Evolutionary conservation across 2,329 filamentous ascomycete genomes (phyloP).

Genomic region (Didymellaceae sp.): DNA sequence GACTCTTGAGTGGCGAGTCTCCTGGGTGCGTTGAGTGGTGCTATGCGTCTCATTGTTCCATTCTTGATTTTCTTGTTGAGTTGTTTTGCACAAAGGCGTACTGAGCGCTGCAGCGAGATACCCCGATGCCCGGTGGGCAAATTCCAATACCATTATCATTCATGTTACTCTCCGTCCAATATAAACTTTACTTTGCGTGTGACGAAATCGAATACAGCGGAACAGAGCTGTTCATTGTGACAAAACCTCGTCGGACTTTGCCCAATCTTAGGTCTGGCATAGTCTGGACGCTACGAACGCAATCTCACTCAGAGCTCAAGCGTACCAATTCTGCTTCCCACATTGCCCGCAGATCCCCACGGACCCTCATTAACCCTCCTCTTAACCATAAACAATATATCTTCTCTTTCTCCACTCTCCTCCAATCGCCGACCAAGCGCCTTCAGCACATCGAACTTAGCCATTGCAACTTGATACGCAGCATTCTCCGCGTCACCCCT

Average conservation of each 20-base stretch:
- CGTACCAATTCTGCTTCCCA: constrained; percentile 55
- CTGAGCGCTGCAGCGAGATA: constrained; percentile 11
- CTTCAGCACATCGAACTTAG: constrained; percentile 64
- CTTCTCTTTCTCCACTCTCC: constrained; percentile 43
- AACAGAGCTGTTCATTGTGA: no score
- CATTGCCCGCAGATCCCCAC: constrained; percentile 50
- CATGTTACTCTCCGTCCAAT: no score
- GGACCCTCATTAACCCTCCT: constrained; percentile 52
- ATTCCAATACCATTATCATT: background rate
- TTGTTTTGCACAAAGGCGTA: background rate
- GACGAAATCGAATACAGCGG: no score
- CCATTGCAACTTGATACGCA: constrained; percentile 63
- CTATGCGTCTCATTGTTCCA: background rate
- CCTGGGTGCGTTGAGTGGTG: no score
- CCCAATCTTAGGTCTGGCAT: no score
- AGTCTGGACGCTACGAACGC: no score
- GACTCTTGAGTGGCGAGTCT: background rate
- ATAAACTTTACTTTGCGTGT: no score
- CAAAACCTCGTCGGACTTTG: no score
- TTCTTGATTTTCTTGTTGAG: background rate
- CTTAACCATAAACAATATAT: constrained; percentile 51
- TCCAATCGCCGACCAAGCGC: constrained; percentile 56
- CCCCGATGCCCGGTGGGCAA: constrained; percentile 1
- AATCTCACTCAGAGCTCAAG: constrained; percentile 49
- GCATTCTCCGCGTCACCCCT: constrained; percentile 63